phyloP scores from a whole-genome alignment of 805 yeast species.

The Teunomyces aglyptinius region DNA sequence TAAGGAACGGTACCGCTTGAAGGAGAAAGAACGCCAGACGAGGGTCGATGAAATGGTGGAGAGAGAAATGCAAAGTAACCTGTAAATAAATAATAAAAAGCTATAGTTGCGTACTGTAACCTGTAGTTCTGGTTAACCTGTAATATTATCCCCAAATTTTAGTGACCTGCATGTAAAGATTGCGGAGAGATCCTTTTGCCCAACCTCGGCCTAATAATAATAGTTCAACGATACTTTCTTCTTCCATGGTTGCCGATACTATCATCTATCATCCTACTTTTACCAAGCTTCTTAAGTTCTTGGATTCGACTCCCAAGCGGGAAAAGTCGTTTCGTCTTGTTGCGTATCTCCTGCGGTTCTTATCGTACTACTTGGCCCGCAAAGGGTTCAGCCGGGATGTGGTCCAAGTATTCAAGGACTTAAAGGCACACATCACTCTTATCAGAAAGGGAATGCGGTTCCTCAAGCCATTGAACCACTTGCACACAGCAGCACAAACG shows the following conservation, averaged over 20 bases:
- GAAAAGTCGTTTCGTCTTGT: slow-evolving; percentile 77
- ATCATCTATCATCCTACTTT: slow-evolving; percentile 73
- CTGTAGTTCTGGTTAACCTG: neutral
- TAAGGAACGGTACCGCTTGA: slow-evolving; percentile 9
- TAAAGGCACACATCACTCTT: slow-evolving; percentile 62
- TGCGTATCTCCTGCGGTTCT: slow-evolving; percentile 77
- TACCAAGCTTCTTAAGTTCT: slow-evolving; percentile 56
- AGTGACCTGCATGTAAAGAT: neutral
- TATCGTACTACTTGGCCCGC: slow-evolving; percentile 59
- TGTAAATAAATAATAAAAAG: neutral
- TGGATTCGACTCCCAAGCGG: slow-evolving; percentile 69
- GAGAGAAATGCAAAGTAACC: neutral
- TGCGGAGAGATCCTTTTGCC: neutral
- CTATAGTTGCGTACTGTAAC: neutral
- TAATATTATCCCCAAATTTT: neutral
- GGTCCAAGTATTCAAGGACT: slow-evolving; percentile 48
- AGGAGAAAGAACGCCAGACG: slow-evolving; percentile 5
- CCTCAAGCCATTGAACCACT: slow-evolving; percentile 74
- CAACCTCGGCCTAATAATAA: slow-evolving; percentile 4
- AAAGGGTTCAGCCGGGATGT: slow-evolving; percentile 50
- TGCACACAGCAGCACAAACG: slow-evolving; percentile 65
- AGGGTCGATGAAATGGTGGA: slow-evolving; percentile 4
- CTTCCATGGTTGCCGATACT: slow-evolving; percentile 59
- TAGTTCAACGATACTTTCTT: neutral
- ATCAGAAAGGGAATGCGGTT: slow-evolving; percentile 83